Evolutionary conservation across 2,329 filamentous ascomycete species (phyloP).

Genomic region (Cladobotryum mycophilum): DNA sequence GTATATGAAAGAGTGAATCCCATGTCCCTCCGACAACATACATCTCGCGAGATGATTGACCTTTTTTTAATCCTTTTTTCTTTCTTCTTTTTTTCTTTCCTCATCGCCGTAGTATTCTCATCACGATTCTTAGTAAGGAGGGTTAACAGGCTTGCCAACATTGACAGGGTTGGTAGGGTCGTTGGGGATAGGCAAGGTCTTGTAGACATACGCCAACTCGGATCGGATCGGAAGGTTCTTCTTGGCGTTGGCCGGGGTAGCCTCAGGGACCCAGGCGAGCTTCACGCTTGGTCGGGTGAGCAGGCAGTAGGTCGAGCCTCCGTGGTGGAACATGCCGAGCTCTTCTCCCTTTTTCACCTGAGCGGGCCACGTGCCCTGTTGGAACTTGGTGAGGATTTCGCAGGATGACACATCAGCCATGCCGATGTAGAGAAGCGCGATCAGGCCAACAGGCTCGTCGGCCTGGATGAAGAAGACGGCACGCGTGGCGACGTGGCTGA

Average conservation of each 20-base stretch:
- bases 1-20: too few relatives aligned
- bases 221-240: constrained; percentile 17
- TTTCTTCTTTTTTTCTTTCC: background rate
- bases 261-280: constrained; percentile 21
- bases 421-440: constrained; percentile 61
- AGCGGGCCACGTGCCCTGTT: constrained; percentile 6
- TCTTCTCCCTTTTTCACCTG: constrained; percentile 52
- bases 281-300: constrained; percentile 51
- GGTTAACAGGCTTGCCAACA: too few relatives aligned
- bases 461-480: constrained; percentile 62
- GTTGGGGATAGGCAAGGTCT: too few relatives aligned
- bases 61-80: background rate
- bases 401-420: constrained; percentile 68
- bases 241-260: constrained; percentile 9
- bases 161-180: too few relatives aligned
- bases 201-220: constrained; percentile 13
- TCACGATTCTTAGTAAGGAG: too few relatives aligned
- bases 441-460: constrained; percentile 58
- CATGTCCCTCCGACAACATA: too few relatives aligned
- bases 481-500: constrained; percentile 56
- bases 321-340: constrained; percentile 69
- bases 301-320: constrained; percentile 59
- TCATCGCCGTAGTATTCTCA: too few relatives aligned
- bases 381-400: constrained; percentile 35
- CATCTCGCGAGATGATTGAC: too few relatives aligned